Base-by-base conservation (phyloP, 805 yeast species). In the Teunomyces atbi region DNA sequence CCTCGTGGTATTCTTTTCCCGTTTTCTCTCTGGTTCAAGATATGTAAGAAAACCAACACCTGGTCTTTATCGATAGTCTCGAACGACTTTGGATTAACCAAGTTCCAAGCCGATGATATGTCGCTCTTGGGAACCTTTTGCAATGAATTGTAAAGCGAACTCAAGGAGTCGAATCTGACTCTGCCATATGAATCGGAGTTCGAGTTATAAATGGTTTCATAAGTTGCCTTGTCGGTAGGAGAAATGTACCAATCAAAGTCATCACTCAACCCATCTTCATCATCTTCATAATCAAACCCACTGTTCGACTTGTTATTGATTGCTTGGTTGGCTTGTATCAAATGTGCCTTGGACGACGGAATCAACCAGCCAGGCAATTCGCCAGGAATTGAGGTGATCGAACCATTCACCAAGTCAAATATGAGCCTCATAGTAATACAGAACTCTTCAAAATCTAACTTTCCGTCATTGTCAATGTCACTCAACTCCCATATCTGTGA, bases 181-280 rank as follows among this genome's bases (percentile, higher is more conserved):
- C 96, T 75, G 7, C 98, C 98, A 52, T 79, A 84, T 28, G 76
- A 69, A 68, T 92, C 97, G 43, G 86, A 70, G 44, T 89, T 82
- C 21, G 85, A 76, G 32, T 83, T 73, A 62, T 90, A 87, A 28
- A 94, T 81, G 27, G 85, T 74, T 59, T 88, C 92, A 66, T 94
- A 94, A 12, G 85, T 79, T 2, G 80, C 56, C 59, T 83, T 82
- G 59, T 94, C 98, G 7, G 83, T 77, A 18, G 97, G 98, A 3
- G 96, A 83, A 54, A 94, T 90, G 68, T 94, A 94, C 99, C 99
- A 94, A 62, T 91, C 96, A 60, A 94, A 89, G 57, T 83, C 88
- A 32, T 82, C 76, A 38, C 83, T 74, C 42, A 81, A 66, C 26
- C 76, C 62, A 18, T 81, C 79, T 34, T 83, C 82, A 37, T 85